phyloP scores from a whole-genome alignment of 2,329 filamentous ascomycete species.

The Colletotrichum sp. region DNA sequence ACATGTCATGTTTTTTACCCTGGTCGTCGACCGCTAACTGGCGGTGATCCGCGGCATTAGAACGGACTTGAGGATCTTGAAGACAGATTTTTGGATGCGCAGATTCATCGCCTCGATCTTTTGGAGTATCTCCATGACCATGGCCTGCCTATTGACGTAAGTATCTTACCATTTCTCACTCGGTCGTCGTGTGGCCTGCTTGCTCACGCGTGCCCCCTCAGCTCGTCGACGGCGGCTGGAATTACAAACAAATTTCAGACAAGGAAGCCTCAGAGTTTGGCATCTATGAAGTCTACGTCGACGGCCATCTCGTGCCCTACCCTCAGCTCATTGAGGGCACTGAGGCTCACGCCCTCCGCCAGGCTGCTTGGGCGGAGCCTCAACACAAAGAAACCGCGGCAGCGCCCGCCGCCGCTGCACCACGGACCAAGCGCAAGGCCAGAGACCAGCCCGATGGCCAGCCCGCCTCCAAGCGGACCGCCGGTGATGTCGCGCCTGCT shows the following conservation, averaged over 20 bases:
- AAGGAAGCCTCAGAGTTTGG: slow-evolving; percentile 49
- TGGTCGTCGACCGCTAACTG: slow-evolving; percentile 6
- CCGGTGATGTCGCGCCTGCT: slow-evolving; percentile 29
- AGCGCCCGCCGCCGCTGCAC: slow-evolving; percentile 1
- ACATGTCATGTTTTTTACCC: slow-evolving; percentile 22
- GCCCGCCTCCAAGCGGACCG: slow-evolving; percentile 52
- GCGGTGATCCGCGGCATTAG: slow-evolving; percentile 26
- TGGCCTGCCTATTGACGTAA: slow-evolving; percentile 54
- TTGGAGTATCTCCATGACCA: slow-evolving; percentile 48
- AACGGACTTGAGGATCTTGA: slow-evolving; percentile 42
- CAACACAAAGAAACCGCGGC: background rate
- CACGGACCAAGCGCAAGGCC: slow-evolving; percentile 51
- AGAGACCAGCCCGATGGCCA: slow-evolving; percentile 54
- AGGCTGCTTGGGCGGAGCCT: slow-evolving; percentile 20
- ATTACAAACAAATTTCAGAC: slow-evolving; percentile 50
- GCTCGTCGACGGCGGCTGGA: slow-evolving; percentile 48
- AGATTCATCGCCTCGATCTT: slow-evolving; percentile 50
- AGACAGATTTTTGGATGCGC: slow-evolving; percentile 48
- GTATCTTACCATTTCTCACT: slow-evolving; percentile 26
- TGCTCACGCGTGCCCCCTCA: slow-evolving; percentile 27
- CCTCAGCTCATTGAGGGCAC: slow-evolving; percentile 47
- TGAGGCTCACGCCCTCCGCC: slow-evolving; percentile 25
- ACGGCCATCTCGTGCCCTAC: slow-evolving; percentile 49
- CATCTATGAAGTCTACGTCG: slow-evolving; percentile 43
- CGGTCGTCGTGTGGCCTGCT: slow-evolving; percentile 9